phyloP scores from a whole-genome alignment of 2,329 filamentous ascomycete species.

The Aspergillus phoenicis region DNA sequence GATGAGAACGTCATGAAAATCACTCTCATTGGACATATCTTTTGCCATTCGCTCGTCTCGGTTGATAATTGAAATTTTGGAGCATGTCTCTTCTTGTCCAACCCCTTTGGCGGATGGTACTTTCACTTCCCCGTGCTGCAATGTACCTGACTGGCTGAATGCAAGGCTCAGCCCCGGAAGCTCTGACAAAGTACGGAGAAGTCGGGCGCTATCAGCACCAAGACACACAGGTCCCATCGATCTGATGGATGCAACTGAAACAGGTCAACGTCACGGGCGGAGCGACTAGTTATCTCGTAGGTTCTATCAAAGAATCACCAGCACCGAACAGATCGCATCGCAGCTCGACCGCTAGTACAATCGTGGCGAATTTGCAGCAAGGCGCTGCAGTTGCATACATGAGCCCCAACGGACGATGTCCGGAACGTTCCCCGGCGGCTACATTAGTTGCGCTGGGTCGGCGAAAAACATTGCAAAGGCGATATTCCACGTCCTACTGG shows the following conservation, averaged over 20 bases:
- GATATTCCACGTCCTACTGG: neutral
- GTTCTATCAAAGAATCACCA: slow-evolving; percentile 4
- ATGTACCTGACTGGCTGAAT: slow-evolving; percentile 1
- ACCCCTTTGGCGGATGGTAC: neutral
- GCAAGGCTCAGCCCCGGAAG: slow-evolving; percentile 1
- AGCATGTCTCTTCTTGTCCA: neutral
- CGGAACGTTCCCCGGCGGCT: slow-evolving; percentile 13
- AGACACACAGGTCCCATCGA: neutral
- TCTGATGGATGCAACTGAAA: slow-evolving; percentile 9
- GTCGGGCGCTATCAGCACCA: neutral
- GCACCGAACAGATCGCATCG: slow-evolving; percentile 7
- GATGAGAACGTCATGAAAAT: slow-evolving; percentile 20
- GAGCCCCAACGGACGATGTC: slow-evolving; percentile 11
- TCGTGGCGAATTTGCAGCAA: slow-evolving; percentile 13
- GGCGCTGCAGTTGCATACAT: slow-evolving; percentile 10
- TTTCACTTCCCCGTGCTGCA: neutral
- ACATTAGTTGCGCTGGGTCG: slow-evolving; percentile 1
- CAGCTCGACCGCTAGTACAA: slow-evolving; percentile 11
- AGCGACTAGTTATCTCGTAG: slow-evolving; percentile 1
- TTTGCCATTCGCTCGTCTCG: neutral
- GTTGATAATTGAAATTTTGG: neutral
- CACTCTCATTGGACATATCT: slow-evolving; percentile 12
- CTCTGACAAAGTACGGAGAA: slow-evolving; percentile 1
- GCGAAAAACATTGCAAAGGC: neutral
- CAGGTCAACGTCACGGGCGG: slow-evolving; percentile 5